Evolutionary conservation across 2,329 filamentous ascomycete species (phyloP).

Genomic region (Tolypocladium tundrense): DNA sequence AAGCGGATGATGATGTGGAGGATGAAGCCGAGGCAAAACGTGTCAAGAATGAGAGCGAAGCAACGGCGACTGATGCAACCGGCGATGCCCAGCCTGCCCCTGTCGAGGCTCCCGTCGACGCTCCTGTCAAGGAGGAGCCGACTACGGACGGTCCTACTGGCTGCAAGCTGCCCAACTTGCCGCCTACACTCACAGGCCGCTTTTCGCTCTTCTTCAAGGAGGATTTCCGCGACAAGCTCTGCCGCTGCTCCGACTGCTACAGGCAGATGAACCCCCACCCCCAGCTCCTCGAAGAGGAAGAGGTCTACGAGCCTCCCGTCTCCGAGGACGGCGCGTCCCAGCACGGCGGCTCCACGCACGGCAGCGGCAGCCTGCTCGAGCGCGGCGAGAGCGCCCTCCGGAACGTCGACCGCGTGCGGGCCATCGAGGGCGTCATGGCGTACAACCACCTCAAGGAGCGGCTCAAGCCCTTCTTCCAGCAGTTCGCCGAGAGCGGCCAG

Average conservation of each 20-base stretch:
- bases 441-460: constrained; percentile 95
- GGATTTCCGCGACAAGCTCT: constrained; percentile 72
- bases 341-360: constrained; percentile 47
- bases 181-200: constrained; percentile 39
- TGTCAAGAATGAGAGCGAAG: constrained; percentile 31
- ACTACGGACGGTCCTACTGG: constrained; percentile 8
- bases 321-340: constrained; percentile 52
- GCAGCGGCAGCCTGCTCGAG: constrained; percentile 77
- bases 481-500: constrained; percentile 84
- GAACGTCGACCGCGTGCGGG: constrained; percentile 83
- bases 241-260: constrained; percentile 75
- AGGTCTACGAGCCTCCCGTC: constrained; percentile 83
- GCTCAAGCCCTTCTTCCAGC: constrained; percentile 86
- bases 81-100: not conserved
- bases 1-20: constrained; percentile 43
- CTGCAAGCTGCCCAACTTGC: constrained; percentile 55
- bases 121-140: constrained; percentile 6
- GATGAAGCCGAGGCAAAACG: constrained; percentile 37
- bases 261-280: constrained; percentile 58
- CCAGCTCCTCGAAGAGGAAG: constrained; percentile 88
- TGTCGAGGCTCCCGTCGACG: not conserved
- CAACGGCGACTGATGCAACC: not conserved
- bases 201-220: constrained; percentile 78
- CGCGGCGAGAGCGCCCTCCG: constrained; percentile 86
- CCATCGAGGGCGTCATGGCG: constrained; percentile 95